Percentiles rank a stretch among this genome's conserved stretches.
Conservation (phyloP, 257 asterid species). For the Solanum clarkiae region DNA sequence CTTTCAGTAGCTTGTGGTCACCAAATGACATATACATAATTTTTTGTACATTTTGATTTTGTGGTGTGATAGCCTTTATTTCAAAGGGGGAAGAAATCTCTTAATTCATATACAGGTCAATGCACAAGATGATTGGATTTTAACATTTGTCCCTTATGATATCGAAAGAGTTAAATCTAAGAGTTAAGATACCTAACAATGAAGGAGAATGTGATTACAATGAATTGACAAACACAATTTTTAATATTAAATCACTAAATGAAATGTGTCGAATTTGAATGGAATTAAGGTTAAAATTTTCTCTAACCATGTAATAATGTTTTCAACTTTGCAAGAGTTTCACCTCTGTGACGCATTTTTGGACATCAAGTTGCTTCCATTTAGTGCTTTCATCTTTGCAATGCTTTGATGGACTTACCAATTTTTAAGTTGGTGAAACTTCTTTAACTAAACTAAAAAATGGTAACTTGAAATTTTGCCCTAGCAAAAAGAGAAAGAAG, state of each 20-base stretch:
- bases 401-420: not conserved
- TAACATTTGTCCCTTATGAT: not conserved
- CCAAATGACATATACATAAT: too few relatives aligned
- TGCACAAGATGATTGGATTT: not conserved
- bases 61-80: too few relatives aligned
- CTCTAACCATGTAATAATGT: not conserved
- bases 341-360: too few relatives aligned
- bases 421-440: not conserved
- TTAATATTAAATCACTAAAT: not conserved
- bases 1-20: too few relatives aligned
- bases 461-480: not conserved
- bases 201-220: not conserved
- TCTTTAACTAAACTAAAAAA: not conserved
- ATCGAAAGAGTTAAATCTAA: too few relatives aligned
- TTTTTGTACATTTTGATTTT: too few relatives aligned
- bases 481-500: too few relatives aligned
- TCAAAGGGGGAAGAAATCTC: too few relatives aligned
- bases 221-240: not conserved
- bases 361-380: not conserved
- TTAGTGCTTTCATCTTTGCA: not conserved
- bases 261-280: not conserved
- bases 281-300: not conserved
- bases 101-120: too few relatives aligned
- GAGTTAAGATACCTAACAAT: not conserved
- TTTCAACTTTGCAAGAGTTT: not conserved